Evolutionary conservation across 495 filamentous ascomycete species (phyloP), one percentile per base, ranked within the genome.

Genomic region (Penicillium flavigenum): DNA sequence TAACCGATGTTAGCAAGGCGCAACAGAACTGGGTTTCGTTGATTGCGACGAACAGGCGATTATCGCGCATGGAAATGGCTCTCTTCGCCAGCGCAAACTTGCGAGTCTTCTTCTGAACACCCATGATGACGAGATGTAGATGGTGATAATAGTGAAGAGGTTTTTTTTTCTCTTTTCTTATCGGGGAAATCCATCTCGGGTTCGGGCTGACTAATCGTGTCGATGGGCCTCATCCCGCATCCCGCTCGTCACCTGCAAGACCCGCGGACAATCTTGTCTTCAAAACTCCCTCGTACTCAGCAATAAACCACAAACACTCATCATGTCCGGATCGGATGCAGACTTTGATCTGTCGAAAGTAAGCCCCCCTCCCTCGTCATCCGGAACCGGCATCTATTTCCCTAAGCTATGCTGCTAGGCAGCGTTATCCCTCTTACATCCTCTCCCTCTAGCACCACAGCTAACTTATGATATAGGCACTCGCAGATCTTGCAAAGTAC

Each of bases 61-160:
- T 63, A 26, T 69, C 66, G 8, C 61, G 64, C 26, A 65, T 44
- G 3, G 62, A 51, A 22, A 69, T 67, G 17, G 66, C 64, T 54
- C 66, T 53, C 53, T 69, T 69, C 46, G 75, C 73, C 55, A 76
- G 72, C 20, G 79, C 81, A 64, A 86, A 88, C 69, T 88, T 88
- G 65, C 84, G 76, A 20, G 81, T 84, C 70, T 81, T 85, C 71
- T 85, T 87, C 61, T 78, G 79, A 34, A 81, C 71, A 62, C 84
- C 86, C 85, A 88, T 87, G 38, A 41, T 73, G 72, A 47, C 41
- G 29, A 27, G 11, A 41, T 20, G 20, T n/a, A 22, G 16, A n/a
- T 41, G 47, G 8, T 41, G 36, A 22, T 41, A 11, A 6, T 29
- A 29, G 27, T 29, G 17, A 51, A 41, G 49, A 38, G 32, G 24